Evolutionary conservation across 805 yeast species (phyloP), one percentile per base, ranked within the genome.

Genomic region (Sugiyamaella mastotermitis): DNA sequence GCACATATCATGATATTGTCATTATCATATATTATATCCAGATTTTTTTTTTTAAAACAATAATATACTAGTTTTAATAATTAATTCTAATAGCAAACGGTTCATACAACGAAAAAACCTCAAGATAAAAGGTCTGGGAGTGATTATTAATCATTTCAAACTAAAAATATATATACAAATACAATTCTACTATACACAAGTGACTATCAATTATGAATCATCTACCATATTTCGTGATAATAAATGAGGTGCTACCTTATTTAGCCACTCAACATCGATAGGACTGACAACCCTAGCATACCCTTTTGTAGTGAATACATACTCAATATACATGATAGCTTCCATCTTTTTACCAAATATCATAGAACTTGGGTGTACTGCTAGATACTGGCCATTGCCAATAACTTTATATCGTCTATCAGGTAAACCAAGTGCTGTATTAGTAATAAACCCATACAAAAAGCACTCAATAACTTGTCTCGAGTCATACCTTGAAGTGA

Each of bases 371-470:
- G 97, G 97, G 55, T 90, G 97, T 8, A 90, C 77, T 35, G 92
- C 78, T 33, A 90, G 76, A 22, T 84, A 66, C 58, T 86, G 96
- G 18, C 95, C 95, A 26, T 48, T 51, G 20, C 80, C 65, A 5
- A 87, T 80, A 0, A 97, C 87, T 55, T 94, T 70, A 63, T 80
- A 92, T 3, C 95, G 82, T 53, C 97, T 71, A 58, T 92, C 97
- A 0, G 97, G 95, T 77, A 84, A 76, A 8, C 96, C 95, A 14
- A 92, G 75, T 0, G 98, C 98, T 0, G 95, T 80, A 58, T 90
- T 88, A 33, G 80, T 71, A n/a, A 85, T 72, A 51, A 72, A 90
- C 0, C 99, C 98, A 26, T 70, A 68, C 27, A 92, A 62, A 59
- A 92, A 92, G 18, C 94, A 74, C 56, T 84, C 83, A 39, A 90